A percentile compares a stretch with the other conserved stretches of the same genome.
These are phyloP conservation scores for Mycena albidolilacea DNA, from an alignment of 768 basidiomycete species.

Conservation along the genomic window DNA sequence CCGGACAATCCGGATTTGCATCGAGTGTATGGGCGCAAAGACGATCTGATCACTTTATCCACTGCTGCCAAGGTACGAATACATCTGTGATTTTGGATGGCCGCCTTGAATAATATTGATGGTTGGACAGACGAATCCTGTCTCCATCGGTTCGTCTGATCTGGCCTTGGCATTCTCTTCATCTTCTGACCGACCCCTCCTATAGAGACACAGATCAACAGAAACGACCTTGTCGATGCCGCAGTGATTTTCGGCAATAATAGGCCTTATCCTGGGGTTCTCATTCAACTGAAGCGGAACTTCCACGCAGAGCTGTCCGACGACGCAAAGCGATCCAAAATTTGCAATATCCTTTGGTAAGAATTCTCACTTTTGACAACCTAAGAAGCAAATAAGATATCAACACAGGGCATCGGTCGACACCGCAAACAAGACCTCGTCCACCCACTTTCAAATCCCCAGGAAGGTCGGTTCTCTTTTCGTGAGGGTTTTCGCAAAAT, in stretches of 20 bases:
- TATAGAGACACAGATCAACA: conserved; percentile 22
- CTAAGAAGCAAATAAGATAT: neutral
- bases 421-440: conserved; percentile 8
- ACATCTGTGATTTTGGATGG: neutral
- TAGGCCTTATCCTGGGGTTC: conserved; percentile 7
- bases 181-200: neutral
- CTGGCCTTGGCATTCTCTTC: neutral
- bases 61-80: conserved; percentile 19
- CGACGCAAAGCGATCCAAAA: neutral
- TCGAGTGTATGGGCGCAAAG: conserved; percentile 30
- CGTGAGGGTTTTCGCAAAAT: too few species aligned
- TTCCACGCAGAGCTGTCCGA: neutral
- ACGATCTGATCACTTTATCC: conserved; percentile 19
- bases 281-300: conserved; percentile 27
- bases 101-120: neutral
- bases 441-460: conserved; percentile 14
- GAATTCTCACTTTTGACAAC: neutral
- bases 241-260: conserved; percentile 18
- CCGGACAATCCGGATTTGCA: conserved; percentile 21
- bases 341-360: conserved; percentile 6
- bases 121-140: conserved; percentile 24
- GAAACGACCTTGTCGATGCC: conserved; percentile 21
- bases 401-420: conserved; percentile 19
- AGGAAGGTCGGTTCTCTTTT: conserved; percentile 13
- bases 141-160: conserved; percentile 11